Evolutionary conservation across 2,329 filamentous ascomycete species (phyloP).

Genomic region (Plenodomus lindquistii): DNA sequence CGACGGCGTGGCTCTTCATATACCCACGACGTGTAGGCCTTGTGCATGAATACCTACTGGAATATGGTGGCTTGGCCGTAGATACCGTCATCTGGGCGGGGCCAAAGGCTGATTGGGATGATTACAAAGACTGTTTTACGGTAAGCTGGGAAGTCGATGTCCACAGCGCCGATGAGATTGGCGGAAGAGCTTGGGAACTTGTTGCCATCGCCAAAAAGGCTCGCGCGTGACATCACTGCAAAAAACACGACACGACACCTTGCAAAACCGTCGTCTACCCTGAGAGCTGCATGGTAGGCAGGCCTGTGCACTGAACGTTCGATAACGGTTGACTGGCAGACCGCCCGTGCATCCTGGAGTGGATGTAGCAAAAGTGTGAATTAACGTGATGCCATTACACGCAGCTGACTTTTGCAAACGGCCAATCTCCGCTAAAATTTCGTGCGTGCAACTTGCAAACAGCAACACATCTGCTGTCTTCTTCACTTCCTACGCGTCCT

Average conservation of each 20-base stretch:
- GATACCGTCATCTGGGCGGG: slow-evolving; percentile 49
- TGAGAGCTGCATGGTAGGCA: too few species aligned
- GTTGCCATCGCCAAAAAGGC: slow-evolving; percentile 27
- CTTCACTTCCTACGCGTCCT: too few species aligned
- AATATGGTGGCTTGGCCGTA: slow-evolving; percentile 33
- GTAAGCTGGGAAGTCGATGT: slow-evolving; percentile 21
- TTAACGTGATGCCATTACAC: background rate
- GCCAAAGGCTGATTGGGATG: slow-evolving; percentile 48
- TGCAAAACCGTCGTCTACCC: too few species aligned
- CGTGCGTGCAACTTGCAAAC: background rate
- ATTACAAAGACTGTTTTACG: slow-evolving; percentile 34
- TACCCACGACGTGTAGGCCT: slow-evolving; percentile 57
- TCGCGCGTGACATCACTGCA: background rate
- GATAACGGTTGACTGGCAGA: background rate
- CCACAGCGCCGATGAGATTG: slow-evolving; percentile 27
- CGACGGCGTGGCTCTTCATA: slow-evolving; percentile 56
- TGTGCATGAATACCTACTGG: slow-evolving; percentile 50
- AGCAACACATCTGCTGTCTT: too few species aligned
- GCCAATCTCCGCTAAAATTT: background rate
- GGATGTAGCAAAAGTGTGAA: background rate
- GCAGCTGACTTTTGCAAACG: background rate
- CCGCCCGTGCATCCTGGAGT: background rate
- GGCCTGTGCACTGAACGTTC: background rate
- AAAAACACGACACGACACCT: background rate
- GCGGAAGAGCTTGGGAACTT: slow-evolving; percentile 40